Evolutionary conservation across 2,329 filamentous ascomycete genomes (phyloP).

Genomic region (Paraphaeosphaeria sporulosa): DNA sequence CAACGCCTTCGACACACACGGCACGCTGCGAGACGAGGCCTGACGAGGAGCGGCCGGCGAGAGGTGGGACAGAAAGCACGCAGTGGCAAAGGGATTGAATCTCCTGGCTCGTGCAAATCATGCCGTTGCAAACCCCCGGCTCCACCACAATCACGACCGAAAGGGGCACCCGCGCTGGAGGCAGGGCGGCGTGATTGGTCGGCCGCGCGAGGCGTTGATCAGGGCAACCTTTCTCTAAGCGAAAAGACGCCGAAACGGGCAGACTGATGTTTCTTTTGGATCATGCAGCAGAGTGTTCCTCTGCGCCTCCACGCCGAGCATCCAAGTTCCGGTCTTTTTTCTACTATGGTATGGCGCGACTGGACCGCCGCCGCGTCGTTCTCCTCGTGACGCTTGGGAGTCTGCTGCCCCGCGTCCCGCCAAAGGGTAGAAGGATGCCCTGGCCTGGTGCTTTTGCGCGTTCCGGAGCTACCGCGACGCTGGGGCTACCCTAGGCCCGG

Average conservation of each 20-base stretch:
- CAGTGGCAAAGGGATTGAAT: constrained; percentile 9
- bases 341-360: background rate
- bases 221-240: constrained; percentile 5
- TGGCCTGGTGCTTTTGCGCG: background rate
- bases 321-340: no score
- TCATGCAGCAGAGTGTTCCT: background rate
- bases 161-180: constrained; percentile 8
- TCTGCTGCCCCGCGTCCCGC: background rate
- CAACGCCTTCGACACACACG: background rate
- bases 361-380: background rate
- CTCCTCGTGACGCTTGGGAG: background rate
- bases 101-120: constrained; percentile 14
- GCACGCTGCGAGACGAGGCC: no score
- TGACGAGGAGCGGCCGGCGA: constrained; percentile 2
- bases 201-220: background rate
- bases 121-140: background rate
- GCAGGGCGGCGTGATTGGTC: background rate
- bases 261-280: background rate
- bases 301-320: background rate
- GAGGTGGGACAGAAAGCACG: background rate
- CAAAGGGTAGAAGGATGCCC: background rate
- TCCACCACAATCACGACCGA: constrained; percentile 3
- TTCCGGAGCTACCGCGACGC: constrained; percentile 5
- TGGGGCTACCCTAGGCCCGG: constrained; percentile 1
- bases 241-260: constrained; percentile 1